Evolutionary conservation across 768 basidiomycete species (phyloP), one percentile per base, ranked within the genome.

Genomic region (Termitomyces sp.): DNA sequence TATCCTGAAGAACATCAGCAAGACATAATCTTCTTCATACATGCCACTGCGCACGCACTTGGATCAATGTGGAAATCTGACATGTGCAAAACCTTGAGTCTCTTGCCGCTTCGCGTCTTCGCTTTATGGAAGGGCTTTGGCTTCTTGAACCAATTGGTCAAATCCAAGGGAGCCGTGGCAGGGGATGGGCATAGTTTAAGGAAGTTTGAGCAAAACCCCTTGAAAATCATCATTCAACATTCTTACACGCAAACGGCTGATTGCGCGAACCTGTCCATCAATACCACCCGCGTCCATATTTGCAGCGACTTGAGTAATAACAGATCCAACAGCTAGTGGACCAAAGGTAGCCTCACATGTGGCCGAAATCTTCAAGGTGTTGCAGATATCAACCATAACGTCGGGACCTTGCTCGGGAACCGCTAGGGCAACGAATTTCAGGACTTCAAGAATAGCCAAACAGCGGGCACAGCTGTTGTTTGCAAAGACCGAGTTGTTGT

Each of bases 51-150:
- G 14, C 53, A 64, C 79, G 50, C 63, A 86, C 88, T 79, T 40
- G 88, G 85, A 68, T 91, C 89, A 52, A 92, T 70, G 67, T 90
- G 90, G 57, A 88, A 75, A 65, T 91, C 89, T 1, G 87, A 88
- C n/a, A 92, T 56, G 66, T 91, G 90, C 57, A 92, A 69, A 0
- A 90, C 83, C 66, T 88, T 90, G 44, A 90, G 72, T 38, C 82
- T 76, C 64, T 87, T 70, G 13, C 88, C 88, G 45, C 82, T 87
- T 16, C 80, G 78, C 66, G 77, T 75, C 67, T 78, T 86, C 0
- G 77, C 75, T 9, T 74, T 59, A n/a, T 86, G 87, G 13, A 85
- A 77, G 4, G 89, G 89, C 66, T 91, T 92, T 3, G 88, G 86
- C 68, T 88, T 91, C 30, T 80, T 74, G 70, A 91, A 92, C 85